These are phyloP conservation scores for Cyberlindnera galapagoensis DNA, from an alignment of 805 yeast genomes.

Conservation along the genomic window DNA sequence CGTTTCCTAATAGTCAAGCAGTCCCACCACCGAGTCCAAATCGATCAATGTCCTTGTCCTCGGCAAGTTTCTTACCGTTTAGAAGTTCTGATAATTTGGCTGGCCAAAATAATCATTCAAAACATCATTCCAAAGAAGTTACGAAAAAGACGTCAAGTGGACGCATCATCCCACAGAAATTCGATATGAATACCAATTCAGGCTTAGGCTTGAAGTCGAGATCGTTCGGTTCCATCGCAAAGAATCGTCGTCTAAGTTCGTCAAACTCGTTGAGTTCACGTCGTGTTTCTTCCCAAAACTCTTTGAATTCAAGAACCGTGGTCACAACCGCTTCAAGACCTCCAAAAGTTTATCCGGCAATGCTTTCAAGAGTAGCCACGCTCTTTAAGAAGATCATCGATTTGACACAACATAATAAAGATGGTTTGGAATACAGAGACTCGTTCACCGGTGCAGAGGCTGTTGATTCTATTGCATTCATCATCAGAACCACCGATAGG, in stretches of 20 bases:
- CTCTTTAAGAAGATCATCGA: conserved; percentile 65
- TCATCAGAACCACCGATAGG: conserved; percentile 85
- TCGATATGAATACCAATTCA: conserved; percentile 30
- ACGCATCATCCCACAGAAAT: conserved; percentile 40
- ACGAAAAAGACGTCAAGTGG: conserved; percentile 37
- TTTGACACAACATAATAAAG: conserved; percentile 75
- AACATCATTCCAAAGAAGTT: conserved; percentile 26
- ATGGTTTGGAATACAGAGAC: conserved; percentile 86
- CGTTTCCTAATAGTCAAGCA: neutral
- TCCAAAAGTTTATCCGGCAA: conserved; percentile 85
- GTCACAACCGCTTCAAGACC: conserved; percentile 36
- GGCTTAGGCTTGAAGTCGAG: conserved; percentile 25
- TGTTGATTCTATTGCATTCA: conserved; percentile 80
- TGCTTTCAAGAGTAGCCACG: conserved; percentile 77
- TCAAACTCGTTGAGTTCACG: conserved; percentile 21
- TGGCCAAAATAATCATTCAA: conserved; percentile 9
- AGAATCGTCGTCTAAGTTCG: conserved; percentile 29
- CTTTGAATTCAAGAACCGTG: conserved; percentile 33
- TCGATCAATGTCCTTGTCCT: conserved; percentile 29
- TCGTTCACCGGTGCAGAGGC: conserved; percentile 94
- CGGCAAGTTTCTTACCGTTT: conserved; percentile 28
- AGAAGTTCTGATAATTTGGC: conserved; percentile 22
- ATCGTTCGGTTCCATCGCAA: conserved; percentile 40
- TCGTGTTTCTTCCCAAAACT: conserved; percentile 19
- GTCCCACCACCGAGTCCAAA: conserved; percentile 20